These are phyloP conservation scores for Acanthamoeba polyphaga DNA, from an alignment of 208 protist species.

Conservation along the genomic window DNA sequence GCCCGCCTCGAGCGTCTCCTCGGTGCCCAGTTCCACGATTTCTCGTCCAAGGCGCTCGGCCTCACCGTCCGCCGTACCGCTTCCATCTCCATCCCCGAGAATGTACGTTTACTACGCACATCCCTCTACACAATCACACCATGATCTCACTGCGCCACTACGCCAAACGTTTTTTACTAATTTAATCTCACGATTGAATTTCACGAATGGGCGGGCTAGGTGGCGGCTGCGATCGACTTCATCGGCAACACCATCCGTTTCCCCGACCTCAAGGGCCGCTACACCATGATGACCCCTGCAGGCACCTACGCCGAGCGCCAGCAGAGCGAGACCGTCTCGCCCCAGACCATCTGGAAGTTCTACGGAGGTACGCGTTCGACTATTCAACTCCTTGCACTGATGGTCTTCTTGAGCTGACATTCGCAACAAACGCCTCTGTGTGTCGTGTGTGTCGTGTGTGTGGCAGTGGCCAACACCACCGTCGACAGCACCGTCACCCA, in stretches of 20 bases:
- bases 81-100: not conserved
- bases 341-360: slow-evolving; percentile 63
- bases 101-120: not conserved
- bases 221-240: slow-evolving; percentile 47
- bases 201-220: too few species aligned
- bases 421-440: too few species aligned
- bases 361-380: slow-evolving; percentile 2
- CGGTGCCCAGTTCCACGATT: slow-evolving; percentile 17
- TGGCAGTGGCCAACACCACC: not conserved
- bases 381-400: too few species aligned
- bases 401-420: not conserved
- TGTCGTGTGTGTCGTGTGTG: not conserved
- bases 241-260: slow-evolving; percentile 66
- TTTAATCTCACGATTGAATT: too few species aligned
- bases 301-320: not conserved
- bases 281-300: not conserved
- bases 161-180: not conserved
- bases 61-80: not conserved
- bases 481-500: not conserved
- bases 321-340: slow-evolving; percentile 1
- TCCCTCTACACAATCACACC: not conserved
- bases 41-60: not conserved
- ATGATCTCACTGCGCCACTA: not conserved
- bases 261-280: slow-evolving; percentile 9
- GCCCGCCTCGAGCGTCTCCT: not conserved